These are phyloP conservation scores for Cyclotella choctawhatcheeana DNA, from an alignment of 108 stramenopile species.

Conservation along the genomic window DNA sequence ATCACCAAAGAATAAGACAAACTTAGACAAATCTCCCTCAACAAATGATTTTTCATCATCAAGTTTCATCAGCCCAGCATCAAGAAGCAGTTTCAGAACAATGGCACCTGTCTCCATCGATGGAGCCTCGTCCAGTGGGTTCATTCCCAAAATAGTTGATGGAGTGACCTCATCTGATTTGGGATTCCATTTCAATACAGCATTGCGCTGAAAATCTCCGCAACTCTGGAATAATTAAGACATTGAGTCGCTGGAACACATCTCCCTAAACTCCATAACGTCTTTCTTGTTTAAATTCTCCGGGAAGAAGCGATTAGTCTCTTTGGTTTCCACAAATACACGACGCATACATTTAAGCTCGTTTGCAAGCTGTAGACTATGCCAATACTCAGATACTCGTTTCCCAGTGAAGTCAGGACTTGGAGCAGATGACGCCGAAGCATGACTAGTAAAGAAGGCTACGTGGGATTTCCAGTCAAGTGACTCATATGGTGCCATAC, in stretches of 20 bases:
- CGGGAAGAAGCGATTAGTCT: not conserved
- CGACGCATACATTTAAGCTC: not conserved
- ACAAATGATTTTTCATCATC: not conserved
- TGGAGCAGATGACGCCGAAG: too few species aligned
- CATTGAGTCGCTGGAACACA: not conserved
- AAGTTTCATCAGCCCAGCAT: not conserved
- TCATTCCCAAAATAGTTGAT: not conserved
- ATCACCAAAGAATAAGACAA: conserved; percentile 1
- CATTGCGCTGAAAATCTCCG: not conserved
- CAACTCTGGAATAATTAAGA: not conserved
- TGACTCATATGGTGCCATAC: not conserved
- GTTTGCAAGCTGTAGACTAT: not conserved
- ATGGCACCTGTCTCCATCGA: conserved; percentile 2
- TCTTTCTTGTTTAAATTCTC: not conserved
- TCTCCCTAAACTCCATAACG: not conserved
- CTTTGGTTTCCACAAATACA: not conserved
- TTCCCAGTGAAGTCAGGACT: conserved; percentile 1
- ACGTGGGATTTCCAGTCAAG: too few species aligned
- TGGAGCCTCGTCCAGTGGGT: not conserved
- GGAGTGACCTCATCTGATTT: not conserved
- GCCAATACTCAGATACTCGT: not conserved
- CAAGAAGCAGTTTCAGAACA: not conserved
- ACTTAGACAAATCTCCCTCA: not conserved
- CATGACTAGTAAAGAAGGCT: too few species aligned
- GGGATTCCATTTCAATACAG: not conserved